Evolutionary conservation across 345 rosid genomes (phyloP).

Genomic region (Hibiscus mutabilis): DNA sequence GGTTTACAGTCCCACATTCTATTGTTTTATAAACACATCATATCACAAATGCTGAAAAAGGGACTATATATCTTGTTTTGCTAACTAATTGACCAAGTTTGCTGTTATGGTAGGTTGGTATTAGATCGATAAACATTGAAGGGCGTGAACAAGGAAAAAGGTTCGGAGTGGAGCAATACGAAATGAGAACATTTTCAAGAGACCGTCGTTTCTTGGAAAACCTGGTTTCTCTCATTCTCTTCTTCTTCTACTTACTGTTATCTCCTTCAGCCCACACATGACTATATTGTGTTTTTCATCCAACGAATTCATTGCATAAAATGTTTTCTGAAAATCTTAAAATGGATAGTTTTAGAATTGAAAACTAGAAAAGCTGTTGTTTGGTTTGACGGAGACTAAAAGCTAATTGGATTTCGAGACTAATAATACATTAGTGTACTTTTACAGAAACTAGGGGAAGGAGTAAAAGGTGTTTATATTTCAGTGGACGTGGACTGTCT

Average conservation of each 20-base stretch:
- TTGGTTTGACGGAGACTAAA: background rate
- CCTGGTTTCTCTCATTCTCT: conserved; percentile 50
- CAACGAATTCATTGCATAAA: background rate
- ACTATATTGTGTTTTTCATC: background rate
- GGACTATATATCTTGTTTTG: conserved; percentile 1
- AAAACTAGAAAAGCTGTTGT: background rate
- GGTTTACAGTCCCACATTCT: background rate
- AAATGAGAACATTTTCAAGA: conserved; percentile 86
- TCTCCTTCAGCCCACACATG: background rate
- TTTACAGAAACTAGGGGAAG: conserved; percentile 92
- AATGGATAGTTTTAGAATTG: background rate
- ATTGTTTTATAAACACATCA: background rate
- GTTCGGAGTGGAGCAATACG: conserved; percentile 92
- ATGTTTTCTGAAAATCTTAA: background rate
- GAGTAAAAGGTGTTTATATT: conserved; percentile 87
- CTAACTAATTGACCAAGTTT: background rate
- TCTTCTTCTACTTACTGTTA: background rate
- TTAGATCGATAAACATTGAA: conserved; percentile 82
- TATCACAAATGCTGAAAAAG: background rate
- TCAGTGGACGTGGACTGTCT: conserved; percentile 92
- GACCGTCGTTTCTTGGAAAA: conserved; percentile 72
- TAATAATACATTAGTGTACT: background rate
- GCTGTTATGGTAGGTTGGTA: conserved; percentile 61
- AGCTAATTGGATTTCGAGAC: background rate
- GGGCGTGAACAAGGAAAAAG: conserved; percentile 90